Conservation (phyloP, 2,329 filamentous ascomycete genomes). For the Corynespora cassiicola region DNA sequence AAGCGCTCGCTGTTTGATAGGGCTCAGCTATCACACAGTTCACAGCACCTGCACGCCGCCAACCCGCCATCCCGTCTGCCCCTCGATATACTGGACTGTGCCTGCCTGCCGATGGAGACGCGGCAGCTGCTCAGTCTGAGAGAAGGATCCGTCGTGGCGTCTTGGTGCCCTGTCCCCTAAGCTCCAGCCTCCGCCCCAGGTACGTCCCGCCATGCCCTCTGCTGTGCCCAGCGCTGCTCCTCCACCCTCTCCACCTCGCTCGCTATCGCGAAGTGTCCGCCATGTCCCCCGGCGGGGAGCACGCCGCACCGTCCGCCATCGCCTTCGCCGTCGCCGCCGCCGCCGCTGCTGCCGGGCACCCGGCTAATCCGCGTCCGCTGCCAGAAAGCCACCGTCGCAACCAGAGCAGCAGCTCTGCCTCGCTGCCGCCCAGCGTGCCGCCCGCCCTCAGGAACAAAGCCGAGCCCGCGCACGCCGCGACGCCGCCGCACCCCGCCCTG, state of each 20-base stretch:
- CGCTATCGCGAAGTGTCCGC: conserved; percentile 26
- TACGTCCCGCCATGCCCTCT: conserved; percentile 4
- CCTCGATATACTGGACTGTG: conserved; percentile 23
- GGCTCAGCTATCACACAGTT: conserved; percentile 3
- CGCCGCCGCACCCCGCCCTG: conserved; percentile 17
- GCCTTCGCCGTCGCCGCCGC: too few relatives aligned
- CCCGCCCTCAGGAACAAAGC: conserved; percentile 26
- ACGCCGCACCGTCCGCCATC: too few relatives aligned
- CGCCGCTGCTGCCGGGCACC: too few relatives aligned
- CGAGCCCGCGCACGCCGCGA: conserved; percentile 22
- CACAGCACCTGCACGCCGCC: conserved; percentile 13
- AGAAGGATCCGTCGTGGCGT: conserved; percentile 40
- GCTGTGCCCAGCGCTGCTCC: not conserved
- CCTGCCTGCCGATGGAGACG: conserved; percentile 43
- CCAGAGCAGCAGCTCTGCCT: conserved; percentile 23
- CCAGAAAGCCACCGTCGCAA: conserved; percentile 22
- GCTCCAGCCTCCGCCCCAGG: conserved; percentile 23
- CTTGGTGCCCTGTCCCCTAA: conserved; percentile 28
- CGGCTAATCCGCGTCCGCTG: too few relatives aligned
- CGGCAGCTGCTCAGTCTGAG: conserved; percentile 36
- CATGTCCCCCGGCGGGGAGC: conserved; percentile 25
- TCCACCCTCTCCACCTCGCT: conserved; percentile 18
- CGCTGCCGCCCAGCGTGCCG: conserved; percentile 5
- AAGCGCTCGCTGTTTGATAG: conserved; percentile 15
- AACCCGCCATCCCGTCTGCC: conserved; percentile 5